Conservation (phyloP, 495 filamentous ascomycete species). For the Halenospora varia region DNA sequence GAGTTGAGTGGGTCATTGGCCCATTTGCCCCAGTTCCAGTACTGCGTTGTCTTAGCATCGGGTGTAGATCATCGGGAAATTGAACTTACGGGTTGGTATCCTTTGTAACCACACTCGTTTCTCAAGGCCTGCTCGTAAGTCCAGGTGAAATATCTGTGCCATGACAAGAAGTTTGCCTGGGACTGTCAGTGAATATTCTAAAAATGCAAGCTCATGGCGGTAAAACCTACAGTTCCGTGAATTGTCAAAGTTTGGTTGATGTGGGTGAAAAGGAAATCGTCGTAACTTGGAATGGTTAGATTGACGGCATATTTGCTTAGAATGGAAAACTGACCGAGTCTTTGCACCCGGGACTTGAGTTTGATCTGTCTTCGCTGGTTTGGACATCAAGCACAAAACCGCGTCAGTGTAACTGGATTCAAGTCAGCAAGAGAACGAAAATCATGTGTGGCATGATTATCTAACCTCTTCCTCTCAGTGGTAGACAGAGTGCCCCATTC, state of each 20-base stretch:
- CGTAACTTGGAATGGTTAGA: slow-evolving; percentile 35
- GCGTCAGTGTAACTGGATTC: slow-evolving; percentile 56
- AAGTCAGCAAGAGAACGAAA: not conserved
- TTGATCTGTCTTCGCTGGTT: slow-evolving; percentile 41
- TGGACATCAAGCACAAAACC: slow-evolving; percentile 57
- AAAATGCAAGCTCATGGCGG: slow-evolving; percentile 16
- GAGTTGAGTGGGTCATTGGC: slow-evolving; percentile 46
- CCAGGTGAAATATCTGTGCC: slow-evolving; percentile 68
- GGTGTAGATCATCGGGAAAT: not conserved
- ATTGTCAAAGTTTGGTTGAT: slow-evolving; percentile 60
- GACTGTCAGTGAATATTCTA: slow-evolving; percentile 34
- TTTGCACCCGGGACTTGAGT: slow-evolving; percentile 34
- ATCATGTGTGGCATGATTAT: not conserved
- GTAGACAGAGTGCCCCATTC: slow-evolving; percentile 42
- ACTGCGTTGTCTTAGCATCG: not conserved
- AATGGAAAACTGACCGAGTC: slow-evolving; percentile 10
- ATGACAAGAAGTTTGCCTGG: slow-evolving; percentile 58
- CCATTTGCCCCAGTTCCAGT: slow-evolving; percentile 53
- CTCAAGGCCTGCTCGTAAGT: slow-evolving; percentile 64
- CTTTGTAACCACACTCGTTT: slow-evolving; percentile 68
- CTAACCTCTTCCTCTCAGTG: slow-evolving; percentile 28
- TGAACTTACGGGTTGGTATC: slow-evolving; percentile 31
- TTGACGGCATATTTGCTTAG: not conserved
- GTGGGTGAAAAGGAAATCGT: slow-evolving; percentile 66
- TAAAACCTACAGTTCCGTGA: slow-evolving; percentile 45